Evolutionary conservation across 169 alveolate species (phyloP).

Genomic region (Plasmodium sp.): DNA sequence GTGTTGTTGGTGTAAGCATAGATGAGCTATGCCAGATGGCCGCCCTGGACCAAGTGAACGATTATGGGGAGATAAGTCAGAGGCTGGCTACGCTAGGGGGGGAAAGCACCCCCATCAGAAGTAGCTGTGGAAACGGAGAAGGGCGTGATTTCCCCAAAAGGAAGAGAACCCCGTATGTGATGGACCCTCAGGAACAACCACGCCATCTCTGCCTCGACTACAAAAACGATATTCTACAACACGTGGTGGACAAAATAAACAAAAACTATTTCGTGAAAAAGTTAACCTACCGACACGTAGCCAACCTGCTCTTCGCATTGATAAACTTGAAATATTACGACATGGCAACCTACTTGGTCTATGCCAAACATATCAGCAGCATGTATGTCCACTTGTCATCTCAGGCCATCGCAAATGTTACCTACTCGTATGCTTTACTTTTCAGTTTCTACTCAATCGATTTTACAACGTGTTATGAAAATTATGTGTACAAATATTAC

Average conservation of each 20-base stretch:
- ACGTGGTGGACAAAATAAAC: conserved; percentile 32
- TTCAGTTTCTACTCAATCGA: conserved; percentile 49
- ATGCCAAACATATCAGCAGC: conserved; percentile 35
- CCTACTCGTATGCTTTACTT: conserved; percentile 34
- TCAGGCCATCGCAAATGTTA: conserved; percentile 48
- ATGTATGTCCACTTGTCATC: conserved; percentile 59
- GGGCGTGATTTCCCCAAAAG: background rate
- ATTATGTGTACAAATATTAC: conserved; percentile 54
- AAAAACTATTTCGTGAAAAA: conserved; percentile 62
- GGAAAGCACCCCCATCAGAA: background rate
- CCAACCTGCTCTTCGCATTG: conserved; percentile 46
- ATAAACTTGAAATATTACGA: conserved; percentile 58
- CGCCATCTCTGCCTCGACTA: conserved; percentile 11
- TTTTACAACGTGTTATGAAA: conserved; percentile 41
- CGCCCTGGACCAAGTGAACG: background rate
- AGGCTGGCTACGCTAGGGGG: background rate
- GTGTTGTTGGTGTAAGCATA: conserved; percentile 3
- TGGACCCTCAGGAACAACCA: background rate
- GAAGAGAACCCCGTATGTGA: background rate
- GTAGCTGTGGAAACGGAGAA: background rate
- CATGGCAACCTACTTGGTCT: conserved; percentile 30
- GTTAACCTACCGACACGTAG: conserved; percentile 59
- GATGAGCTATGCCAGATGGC: conserved; percentile 20
- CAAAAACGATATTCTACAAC: conserved; percentile 57
- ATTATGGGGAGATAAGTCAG: conserved; percentile 10